These are phyloP conservation scores for Rhynchospora pubera DNA, from an alignment of 176 grass and related monocot genomes.

Conservation along the genomic window DNA sequence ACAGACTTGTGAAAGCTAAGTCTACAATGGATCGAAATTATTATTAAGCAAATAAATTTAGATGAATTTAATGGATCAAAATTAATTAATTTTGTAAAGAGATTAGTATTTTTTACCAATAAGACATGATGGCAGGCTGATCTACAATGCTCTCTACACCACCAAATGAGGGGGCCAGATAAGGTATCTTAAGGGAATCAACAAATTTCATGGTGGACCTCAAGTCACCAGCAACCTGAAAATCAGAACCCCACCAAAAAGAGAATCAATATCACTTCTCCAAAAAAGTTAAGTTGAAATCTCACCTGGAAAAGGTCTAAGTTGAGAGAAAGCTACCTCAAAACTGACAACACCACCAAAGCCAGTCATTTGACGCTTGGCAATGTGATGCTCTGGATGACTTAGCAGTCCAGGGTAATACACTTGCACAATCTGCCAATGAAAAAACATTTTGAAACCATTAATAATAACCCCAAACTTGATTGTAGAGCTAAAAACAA, in stretches of 20 bases:
- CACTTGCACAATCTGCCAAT: slow-evolving; percentile 59
- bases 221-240: slow-evolving; percentile 69
- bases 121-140: slow-evolving; percentile 99
- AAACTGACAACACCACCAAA: slow-evolving; percentile 99
- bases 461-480: neutral
- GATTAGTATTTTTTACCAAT: slow-evolving; percentile 49
- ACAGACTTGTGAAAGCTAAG: neutral
- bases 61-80: neutral
- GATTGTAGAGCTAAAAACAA: neutral
- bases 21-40: neutral
- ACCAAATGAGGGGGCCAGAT: slow-evolving; percentile 89
- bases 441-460: neutral
- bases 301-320: neutral
- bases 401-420: slow-evolving; percentile 91
- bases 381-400: slow-evolving; percentile 98
- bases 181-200: slow-evolving; percentile 94
- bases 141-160: slow-evolving; percentile 95
- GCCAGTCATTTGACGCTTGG: slow-evolving; percentile 95
- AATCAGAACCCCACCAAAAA: neutral
- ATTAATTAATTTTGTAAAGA: neutral
- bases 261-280: neutral
- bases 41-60: neutral
- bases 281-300: neutral
- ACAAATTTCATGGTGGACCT: slow-evolving; percentile 68
- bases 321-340: slow-evolving; percentile 46